phyloP scores from a whole-genome alignment of 345 rosid species.

The Corchorus olitorius region DNA sequence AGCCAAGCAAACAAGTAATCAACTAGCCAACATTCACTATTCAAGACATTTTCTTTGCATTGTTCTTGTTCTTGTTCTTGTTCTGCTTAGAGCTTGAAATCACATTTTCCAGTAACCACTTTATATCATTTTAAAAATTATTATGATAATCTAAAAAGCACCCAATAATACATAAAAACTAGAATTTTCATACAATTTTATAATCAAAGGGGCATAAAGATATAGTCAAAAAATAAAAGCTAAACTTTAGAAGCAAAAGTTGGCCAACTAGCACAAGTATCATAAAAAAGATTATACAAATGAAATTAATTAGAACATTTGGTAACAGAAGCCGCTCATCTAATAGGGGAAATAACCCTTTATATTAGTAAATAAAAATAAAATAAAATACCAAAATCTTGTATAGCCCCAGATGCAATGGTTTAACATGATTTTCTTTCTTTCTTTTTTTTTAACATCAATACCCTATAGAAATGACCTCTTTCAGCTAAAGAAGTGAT shows the following conservation, averaged over 20 bases:
- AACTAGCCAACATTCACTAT: neutral
- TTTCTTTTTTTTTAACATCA: neutral
- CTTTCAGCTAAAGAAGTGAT: neutral
- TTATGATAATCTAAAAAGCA: neutral
- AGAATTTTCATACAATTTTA: neutral
- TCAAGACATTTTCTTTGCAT: neutral
- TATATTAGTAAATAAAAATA: neutral
- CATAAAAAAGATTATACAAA: neutral
- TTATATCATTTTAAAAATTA: neutral
- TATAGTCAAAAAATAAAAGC: neutral
- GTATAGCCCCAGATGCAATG: neutral
- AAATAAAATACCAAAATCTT: neutral
- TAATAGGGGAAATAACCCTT: neutral
- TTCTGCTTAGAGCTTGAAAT: neutral
- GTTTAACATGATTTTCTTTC: neutral
- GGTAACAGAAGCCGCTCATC: neutral
- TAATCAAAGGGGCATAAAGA: conserved; percentile 3
- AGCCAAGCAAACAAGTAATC: neutral
- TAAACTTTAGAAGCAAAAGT: neutral
- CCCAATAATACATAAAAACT: neutral
- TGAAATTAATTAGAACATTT: neutral
- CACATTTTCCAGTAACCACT: neutral
- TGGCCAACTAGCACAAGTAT: conserved; percentile 1
- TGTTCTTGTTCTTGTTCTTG: neutral
- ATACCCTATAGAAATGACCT: neutral